phyloP scores from a whole-genome alignment of 2,329 filamentous ascomycete species.

The Pyricularia sp. region DNA sequence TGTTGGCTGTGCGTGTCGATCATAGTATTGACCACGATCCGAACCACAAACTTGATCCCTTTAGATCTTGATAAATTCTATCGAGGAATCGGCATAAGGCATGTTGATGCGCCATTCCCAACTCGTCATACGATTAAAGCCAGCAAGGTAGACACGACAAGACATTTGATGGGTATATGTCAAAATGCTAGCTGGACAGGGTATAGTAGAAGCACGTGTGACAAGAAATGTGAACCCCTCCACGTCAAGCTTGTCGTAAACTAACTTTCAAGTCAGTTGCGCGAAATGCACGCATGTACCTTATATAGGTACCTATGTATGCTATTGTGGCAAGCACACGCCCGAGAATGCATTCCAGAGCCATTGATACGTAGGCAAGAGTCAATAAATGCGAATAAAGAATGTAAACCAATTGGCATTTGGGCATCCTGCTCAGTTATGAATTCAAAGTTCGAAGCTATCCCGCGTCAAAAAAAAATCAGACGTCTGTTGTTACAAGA shows the following conservation, averaged over 20 bases:
- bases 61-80: background rate
- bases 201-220: no score
- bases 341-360: background rate
- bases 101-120: background rate
- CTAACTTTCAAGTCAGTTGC: background rate
- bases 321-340: background rate
- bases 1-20: background rate
- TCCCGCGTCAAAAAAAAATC: background rate
- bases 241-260: background rate
- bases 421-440: background rate
- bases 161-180: background rate
- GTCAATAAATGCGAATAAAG: background rate
- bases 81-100: background rate
- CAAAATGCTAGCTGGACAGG: no score
- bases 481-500: background rate
- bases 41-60: background rate
- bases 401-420: background rate
- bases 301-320: no score
- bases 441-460: background rate
- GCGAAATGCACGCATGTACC: background rate
- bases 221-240: no score
- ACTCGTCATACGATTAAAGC: background rate
- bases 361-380: background rate
- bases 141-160: no score
- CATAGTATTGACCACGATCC: background rate